phyloP scores from a whole-genome alignment of 192 early-diverging fungal species.

The Paraglomus occultum region DNA sequence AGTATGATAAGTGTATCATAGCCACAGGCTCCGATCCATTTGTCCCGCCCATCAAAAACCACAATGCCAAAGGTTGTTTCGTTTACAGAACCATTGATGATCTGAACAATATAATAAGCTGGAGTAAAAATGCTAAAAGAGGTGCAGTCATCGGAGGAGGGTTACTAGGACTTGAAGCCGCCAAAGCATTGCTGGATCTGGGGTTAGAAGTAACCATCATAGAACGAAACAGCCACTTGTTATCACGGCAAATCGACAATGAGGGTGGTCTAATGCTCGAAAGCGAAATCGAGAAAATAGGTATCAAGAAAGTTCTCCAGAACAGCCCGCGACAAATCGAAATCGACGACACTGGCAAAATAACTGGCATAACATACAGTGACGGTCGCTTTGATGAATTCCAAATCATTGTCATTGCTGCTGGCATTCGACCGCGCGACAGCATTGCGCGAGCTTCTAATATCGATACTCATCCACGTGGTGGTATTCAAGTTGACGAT shows the following conservation, averaged over 20 bases:
- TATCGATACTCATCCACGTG: conserved; percentile 45
- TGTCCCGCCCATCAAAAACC: conserved; percentile 51
- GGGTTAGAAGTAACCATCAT: conserved; percentile 49
- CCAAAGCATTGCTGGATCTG: conserved; percentile 58
- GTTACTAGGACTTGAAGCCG: conserved; percentile 68
- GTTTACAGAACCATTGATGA: conserved; percentile 67
- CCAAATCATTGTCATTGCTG: conserved; percentile 50
- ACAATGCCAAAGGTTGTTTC: conserved; percentile 52
- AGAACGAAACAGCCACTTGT: conserved; percentile 49
- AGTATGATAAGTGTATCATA: conserved; percentile 56
- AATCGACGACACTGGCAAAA: conserved; percentile 37
- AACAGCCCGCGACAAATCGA: conserved; percentile 39
- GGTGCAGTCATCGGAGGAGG: conserved; percentile 68
- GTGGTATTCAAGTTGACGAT: conserved; percentile 60
- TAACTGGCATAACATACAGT: conserved; percentile 8
- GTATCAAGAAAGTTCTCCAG: conserved; percentile 34
- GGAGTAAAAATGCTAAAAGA: conserved; percentile 36
- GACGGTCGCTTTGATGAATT: conserved; percentile 35
- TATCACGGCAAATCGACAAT: conserved; percentile 57
- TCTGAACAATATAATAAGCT: conserved; percentile 51
- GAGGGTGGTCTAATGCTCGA: conserved; percentile 51
- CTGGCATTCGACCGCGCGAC: conserved; percentile 60
- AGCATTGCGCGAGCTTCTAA: conserved; percentile 52
- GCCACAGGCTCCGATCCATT: conserved; percentile 60
- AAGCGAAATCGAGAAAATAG: conserved; percentile 53